Evolutionary conservation across 768 basidiomycete genomes (phyloP), one percentile per base, ranked within the genome.

Genomic region (Phlebiopsis flavidoalba): DNA sequence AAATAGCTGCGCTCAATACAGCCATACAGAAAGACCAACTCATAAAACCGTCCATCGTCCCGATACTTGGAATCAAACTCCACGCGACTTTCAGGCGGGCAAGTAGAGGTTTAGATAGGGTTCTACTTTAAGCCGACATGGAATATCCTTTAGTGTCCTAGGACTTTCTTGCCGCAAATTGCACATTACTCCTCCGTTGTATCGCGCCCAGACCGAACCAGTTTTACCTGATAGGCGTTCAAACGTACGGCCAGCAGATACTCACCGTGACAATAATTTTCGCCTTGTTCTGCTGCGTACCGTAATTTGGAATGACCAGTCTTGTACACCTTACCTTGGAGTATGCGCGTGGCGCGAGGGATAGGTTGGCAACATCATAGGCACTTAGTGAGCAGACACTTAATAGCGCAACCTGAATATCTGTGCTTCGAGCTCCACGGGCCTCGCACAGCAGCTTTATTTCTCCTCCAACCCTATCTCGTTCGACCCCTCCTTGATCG

Each of bases 181-280:
- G 90, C 84, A 67, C 92, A 94, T n/a, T 43, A 90, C 72, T 12
- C 92, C 92, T 69, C 90, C 91, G 79, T 88, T 92, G 75, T 88
- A 93, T 21, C 92, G 70, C 91, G n/a, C n/a, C n/a, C n/a, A n/a
- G n/a, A n/a, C n/a, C n/a, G n/a, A n/a, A n/a, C n/a, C n/a, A n/a
- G n/a, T n/a, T n/a, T n/a, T n/a, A n/a, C n/a, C n/a, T n/a, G n/a
- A n/a, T n/a, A n/a, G n/a, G n/a, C n/a, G n/a, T n/a, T n/a, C n/a
- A n/a, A n/a, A 31, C 12, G 65, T 61, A 22, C 63, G n/a, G 57
- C 19, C 52, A 57, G 46, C 52, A 57, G 36, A 46, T 64, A 70
- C 83, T 62, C 67, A 89, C 91, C 88, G 80, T 94, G 91, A 67
- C 92, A 94, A 73, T n/a, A n/a, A n/a, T n/a, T n/a, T 92, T 93